phyloP scores from a whole-genome alignment of 2,329 filamentous ascomycete genomes.

The Colletotrichum horii region DNA sequence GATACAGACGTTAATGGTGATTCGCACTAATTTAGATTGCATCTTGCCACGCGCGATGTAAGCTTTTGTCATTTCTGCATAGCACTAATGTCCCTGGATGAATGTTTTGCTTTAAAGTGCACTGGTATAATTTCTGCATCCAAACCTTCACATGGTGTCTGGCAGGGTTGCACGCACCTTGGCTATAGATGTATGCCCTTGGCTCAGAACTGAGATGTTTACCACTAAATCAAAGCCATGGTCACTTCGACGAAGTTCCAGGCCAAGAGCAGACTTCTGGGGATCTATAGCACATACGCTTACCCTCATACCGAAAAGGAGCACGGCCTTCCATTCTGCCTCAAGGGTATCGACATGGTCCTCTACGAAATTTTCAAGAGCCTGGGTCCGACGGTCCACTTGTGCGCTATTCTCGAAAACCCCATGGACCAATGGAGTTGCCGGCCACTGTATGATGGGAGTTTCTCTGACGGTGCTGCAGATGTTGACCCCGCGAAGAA shows the following conservation, averaged over 20 bases:
- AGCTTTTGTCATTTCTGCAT: neutral
- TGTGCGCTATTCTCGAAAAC: neutral
- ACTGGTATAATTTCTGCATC: neutral
- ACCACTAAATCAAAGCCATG: neutral
- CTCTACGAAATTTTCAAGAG: neutral
- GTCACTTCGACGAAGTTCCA: neutral
- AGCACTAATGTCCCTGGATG: neutral
- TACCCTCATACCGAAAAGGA: neutral
- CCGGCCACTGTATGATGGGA: neutral
- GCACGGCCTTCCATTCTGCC: neutral
- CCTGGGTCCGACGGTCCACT: neutral
- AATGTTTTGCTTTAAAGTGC: neutral
- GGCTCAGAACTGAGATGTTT: neutral
- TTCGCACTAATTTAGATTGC: neutral
- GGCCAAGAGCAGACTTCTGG: neutral
- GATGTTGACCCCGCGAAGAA: neutral
- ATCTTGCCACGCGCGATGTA: neutral
- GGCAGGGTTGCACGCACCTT: neutral
- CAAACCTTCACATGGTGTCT: neutral
- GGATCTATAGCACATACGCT: neutral
- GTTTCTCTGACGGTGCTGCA: neutral
- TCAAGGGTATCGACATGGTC: neutral
- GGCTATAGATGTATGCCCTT: neutral
- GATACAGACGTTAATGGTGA: neutral
- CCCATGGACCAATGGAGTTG: accelerated